phyloP scores from a whole-genome alignment of 148 eudicot species.

The Heliosperma pusillum region DNA sequence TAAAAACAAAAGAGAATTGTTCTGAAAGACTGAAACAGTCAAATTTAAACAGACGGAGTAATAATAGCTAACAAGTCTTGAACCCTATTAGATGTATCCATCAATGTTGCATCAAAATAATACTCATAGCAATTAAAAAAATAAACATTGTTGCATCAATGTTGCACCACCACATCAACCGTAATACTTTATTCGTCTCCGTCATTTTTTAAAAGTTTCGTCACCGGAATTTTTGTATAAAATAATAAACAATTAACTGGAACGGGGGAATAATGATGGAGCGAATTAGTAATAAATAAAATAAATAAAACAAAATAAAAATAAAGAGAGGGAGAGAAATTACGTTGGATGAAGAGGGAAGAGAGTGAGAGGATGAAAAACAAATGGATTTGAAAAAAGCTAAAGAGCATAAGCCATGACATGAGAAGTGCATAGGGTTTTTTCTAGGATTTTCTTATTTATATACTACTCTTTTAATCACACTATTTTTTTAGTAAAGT shows the following conservation, averaged over 20 bases:
- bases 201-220: not conserved
- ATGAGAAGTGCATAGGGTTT: slow-evolving; percentile 9
- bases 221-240: not conserved
- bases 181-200: not conserved
- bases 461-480: not conserved
- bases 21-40: not conserved
- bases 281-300: not conserved
- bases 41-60: not conserved
- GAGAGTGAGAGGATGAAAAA: not conserved
- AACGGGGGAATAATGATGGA: not conserved
- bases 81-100: not conserved
- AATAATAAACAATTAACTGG: not conserved
- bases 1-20: too few relatives aligned
- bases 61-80: not conserved
- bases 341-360: not conserved
- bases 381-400: not conserved
- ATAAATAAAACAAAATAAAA: not conserved
- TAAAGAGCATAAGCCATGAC: not conserved
- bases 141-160: not conserved
- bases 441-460: not conserved
- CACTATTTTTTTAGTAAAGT: not conserved
- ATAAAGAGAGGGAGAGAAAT: not conserved
- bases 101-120: not conserved
- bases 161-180: not conserved
- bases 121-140: not conserved